Evolutionary conservation across 352 stramenopile genomes (phyloP), one percentile per base, ranked within the genome.

Genomic region (Pythium phragmiticola): DNA sequence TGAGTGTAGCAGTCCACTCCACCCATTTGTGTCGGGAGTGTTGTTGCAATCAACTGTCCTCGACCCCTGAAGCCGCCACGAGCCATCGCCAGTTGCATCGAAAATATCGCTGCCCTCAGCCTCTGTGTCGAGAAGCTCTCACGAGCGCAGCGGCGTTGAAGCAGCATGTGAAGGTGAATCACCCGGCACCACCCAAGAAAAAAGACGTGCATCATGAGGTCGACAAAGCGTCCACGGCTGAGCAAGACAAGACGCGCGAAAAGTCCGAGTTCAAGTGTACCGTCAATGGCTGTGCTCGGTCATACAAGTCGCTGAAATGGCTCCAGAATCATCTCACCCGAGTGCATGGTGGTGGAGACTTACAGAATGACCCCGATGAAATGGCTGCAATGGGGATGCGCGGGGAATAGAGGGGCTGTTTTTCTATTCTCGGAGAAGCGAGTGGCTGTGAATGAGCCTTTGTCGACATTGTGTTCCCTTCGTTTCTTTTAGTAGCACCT

Each of bases 251-350:
- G 17, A 11, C 39, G 12, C 19, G 21, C 23, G 34, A 12, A 7
- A 51, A 46, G 46, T 16, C 6, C 2, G 23, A 14, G 17, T 63
- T 61, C 34, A 23, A 48, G 17, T 71, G 65, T 26, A 39, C 37
- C 2, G 26, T 50, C 1, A 28, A 41, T 12, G 65, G 57, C 16
- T 71, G 65, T 7, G 26, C 3, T 1, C 52, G 58, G 19, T 60
- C 65, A 0, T 71, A 66, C 47, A 63, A 63, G 53, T 71, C 65
- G 8, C n/a, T 41, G 2, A 71, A 66, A 23, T 66, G 65, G 58
- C 48, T 71, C 11, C 26, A 63, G 34, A 71, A 41, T 17, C 65
- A 71, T 16, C 7, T 57, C 9, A 16, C 33, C 19, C 51, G 41
- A 6, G 52, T 57, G 16, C 65, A 71, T 30, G 4, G 21, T 12